Conservation (phyloP, 1,284 basidiomycete species). For the Trichosporon sp. region DNA sequence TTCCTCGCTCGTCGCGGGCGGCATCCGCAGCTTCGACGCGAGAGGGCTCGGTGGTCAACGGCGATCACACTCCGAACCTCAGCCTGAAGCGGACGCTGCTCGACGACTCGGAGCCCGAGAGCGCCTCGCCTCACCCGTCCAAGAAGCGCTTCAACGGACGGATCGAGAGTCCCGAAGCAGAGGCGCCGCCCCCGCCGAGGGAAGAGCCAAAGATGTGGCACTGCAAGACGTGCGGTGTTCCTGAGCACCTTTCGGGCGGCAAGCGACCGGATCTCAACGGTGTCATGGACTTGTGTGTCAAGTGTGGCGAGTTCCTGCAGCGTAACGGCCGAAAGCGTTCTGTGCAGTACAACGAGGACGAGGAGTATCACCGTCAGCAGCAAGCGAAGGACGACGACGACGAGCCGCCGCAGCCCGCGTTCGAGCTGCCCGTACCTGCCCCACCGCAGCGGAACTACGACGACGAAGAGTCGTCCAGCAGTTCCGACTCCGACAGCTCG, state of each 20-base stretch:
- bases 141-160: constrained; percentile 25
- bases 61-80: constrained; percentile 19
- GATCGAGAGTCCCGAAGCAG: constrained; percentile 20
- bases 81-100: constrained; percentile 23
- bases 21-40: constrained; percentile 26
- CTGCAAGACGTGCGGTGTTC: constrained; percentile 85
- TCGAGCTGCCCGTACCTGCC: constrained; percentile 10
- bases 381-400: constrained; percentile 50
- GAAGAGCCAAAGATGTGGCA: constrained; percentile 65
- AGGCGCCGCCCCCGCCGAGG: background rate
- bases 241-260: constrained; percentile 74
- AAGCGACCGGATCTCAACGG: constrained; percentile 72
- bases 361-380: constrained; percentile 60
- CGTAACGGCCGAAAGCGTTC: constrained; percentile 21
- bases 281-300: constrained; percentile 83
- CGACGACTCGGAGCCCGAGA: constrained; percentile 28
- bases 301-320: constrained; percentile 64
- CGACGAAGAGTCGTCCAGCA: constrained; percentile 23
- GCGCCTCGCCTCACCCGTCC: constrained; percentile 16
- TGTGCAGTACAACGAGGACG: constrained; percentile 48
- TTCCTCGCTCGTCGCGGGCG: constrained; percentile 13
- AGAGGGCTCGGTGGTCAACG: constrained; percentile 27
- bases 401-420: constrained; percentile 7
- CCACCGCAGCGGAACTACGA: constrained; percentile 16
- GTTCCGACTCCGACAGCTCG: constrained; percentile 18